These are phyloP conservation scores for Cercospora sp. DNA, from an alignment of 2,329 filamentous ascomycete species.

Conservation along the genomic window DNA sequence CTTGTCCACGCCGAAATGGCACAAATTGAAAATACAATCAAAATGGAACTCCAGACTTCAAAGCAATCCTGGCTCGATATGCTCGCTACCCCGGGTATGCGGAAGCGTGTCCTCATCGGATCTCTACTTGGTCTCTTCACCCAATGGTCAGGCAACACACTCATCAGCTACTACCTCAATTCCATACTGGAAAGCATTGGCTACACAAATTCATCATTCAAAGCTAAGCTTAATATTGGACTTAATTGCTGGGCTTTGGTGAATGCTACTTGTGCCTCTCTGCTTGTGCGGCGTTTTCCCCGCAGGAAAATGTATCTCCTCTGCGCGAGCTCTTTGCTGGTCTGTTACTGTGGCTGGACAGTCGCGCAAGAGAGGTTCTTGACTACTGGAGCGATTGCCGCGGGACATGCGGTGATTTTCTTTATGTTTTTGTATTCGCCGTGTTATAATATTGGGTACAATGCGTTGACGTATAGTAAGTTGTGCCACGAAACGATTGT, in stretches of 20 bases:
- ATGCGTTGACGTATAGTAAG: slow-evolving; percentile 60
- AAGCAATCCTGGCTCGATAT: slow-evolving; percentile 43
- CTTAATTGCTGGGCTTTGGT: slow-evolving; percentile 45
- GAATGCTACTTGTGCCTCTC: slow-evolving; percentile 41
- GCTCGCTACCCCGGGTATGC: slow-evolving; percentile 32
- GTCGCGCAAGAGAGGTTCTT: slow-evolving; percentile 11
- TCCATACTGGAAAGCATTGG: slow-evolving; percentile 42
- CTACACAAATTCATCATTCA: slow-evolving; percentile 38
- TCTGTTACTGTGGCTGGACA: slow-evolving; percentile 47
- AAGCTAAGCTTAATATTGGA: slow-evolving; percentile 43
- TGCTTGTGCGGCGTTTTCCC: slow-evolving; percentile 45
- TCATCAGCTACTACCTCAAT: slow-evolving; percentile 37
- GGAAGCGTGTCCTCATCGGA: slow-evolving; percentile 41
- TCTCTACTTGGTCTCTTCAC: slow-evolving; percentile 41
- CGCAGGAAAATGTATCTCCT: slow-evolving; percentile 47
- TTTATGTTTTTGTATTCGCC: slow-evolving; percentile 54
- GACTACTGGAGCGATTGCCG: slow-evolving; percentile 35
- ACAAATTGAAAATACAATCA: slow-evolving; percentile 61
- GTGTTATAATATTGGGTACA: slow-evolving; percentile 65
- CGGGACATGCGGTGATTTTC: slow-evolving; percentile 46
- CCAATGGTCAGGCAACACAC: slow-evolving; percentile 45
- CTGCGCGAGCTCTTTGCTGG: slow-evolving; percentile 46
- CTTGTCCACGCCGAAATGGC: slow-evolving; percentile 66
- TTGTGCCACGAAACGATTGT: neutral
- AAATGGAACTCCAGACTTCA: slow-evolving; percentile 52